Percentiles rank a stretch among this genome's conserved stretches.
phyloP scores from a whole-genome alignment of 1,284 basidiomycete genomes.

The Sanguinoderma infundibulare region DNA sequence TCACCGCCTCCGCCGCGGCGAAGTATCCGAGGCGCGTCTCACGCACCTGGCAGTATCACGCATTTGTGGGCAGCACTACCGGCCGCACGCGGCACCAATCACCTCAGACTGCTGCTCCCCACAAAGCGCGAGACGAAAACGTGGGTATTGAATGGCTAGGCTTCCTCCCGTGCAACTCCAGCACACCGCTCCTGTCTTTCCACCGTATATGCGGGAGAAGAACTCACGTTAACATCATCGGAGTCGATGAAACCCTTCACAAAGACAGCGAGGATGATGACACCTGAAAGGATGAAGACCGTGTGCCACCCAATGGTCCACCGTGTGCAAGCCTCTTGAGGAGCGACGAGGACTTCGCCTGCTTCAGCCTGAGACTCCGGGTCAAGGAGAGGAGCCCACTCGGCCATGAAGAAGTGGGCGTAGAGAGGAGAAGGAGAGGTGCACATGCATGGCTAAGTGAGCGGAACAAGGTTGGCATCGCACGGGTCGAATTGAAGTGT shows the following conservation, averaged over 20 bases:
- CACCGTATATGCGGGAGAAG: background rate
- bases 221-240: constrained; percentile 65
- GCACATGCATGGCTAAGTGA: constrained; percentile 14
- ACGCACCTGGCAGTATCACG: constrained; percentile 92
- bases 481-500: no score
- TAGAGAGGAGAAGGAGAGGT: background rate
- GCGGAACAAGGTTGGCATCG: background rate
- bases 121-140: no score
- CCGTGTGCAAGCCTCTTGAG: constrained; percentile 33
- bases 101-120: no score
- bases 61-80: no score
- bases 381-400: constrained; percentile 21
- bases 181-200: no score
- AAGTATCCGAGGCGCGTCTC: constrained; percentile 77
- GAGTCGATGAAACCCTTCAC: constrained; percentile 73
- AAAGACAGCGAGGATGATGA: constrained; percentile 52
- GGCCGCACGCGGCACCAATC: no score
- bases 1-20: constrained; percentile 68
- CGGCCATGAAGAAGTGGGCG: constrained; percentile 12
- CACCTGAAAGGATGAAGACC: constrained; percentile 39
- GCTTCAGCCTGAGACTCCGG: constrained; percentile 16
- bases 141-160: no score
- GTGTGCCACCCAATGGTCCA: constrained; percentile 38
- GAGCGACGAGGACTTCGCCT: constrained; percentile 12
- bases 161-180: no score